These are phyloP conservation scores for Schizopora paradoxa DNA, from an alignment of 1,284 basidiomycete species.

Conservation along the genomic window DNA sequence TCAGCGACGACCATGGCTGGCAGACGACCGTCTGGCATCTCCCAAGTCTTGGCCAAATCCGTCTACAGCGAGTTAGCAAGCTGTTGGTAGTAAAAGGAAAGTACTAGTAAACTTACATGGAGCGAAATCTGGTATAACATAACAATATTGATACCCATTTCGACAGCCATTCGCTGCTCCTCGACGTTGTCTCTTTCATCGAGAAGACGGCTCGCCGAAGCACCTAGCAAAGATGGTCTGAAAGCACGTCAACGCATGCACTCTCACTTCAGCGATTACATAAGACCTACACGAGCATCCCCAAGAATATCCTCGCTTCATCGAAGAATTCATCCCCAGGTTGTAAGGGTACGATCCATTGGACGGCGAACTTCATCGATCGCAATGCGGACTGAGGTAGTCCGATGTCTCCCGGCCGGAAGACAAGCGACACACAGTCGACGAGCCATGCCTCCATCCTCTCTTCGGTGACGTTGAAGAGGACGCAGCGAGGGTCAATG, in stretches of 20 bases:
- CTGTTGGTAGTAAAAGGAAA: neutral
- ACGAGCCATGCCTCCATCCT: constrained; percentile 42
- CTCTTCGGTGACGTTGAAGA: constrained; percentile 34
- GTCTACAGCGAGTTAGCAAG: neutral
- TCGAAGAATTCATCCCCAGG: constrained; percentile 34
- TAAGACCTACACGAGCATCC: constrained; percentile 28
- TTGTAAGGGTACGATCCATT: constrained; percentile 39
- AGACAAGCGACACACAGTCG: constrained; percentile 49
- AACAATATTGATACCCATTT: constrained; percentile 54
- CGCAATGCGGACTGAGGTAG: constrained; percentile 55
- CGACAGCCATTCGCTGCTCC: constrained; percentile 61
- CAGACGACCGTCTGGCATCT: constrained; percentile 44
- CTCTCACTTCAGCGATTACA: constrained; percentile 4
- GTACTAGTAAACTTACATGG: constrained; percentile 43
- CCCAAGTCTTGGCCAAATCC: constrained; percentile 28
- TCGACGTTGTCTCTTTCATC: constrained; percentile 52
- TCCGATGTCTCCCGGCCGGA: constrained; percentile 52
- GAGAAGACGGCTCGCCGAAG: constrained; percentile 53
- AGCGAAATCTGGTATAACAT: constrained; percentile 46
- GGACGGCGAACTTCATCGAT: constrained; percentile 43
- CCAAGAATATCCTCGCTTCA: constrained; percentile 32
- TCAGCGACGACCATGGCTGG: constrained; percentile 63
- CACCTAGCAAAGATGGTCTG: constrained; percentile 52
- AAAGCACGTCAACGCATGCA: constrained; percentile 8
- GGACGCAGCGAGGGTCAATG: constrained; percentile 44